These are phyloP conservation scores for Scleromitrula shiraiana DNA, from an alignment of 2,329 filamentous ascomycete genomes.

Conservation along the genomic window DNA sequence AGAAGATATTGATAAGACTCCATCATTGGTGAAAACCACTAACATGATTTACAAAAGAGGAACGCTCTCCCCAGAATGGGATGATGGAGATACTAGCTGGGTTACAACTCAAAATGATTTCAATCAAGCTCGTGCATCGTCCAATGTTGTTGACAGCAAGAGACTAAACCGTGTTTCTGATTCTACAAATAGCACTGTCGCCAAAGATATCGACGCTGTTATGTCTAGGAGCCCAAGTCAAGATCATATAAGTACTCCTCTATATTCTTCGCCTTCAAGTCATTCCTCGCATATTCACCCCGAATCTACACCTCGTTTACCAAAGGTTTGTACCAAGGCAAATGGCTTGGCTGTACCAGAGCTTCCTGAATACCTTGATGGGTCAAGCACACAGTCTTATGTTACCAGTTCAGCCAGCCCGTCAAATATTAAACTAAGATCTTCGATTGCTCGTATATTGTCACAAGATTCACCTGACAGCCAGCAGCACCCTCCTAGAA, in stretches of 20 bases:
- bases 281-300: background rate
- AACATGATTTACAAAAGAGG: background rate
- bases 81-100: conserved; percentile 5
- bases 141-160: background rate
- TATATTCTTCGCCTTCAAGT: background rate
- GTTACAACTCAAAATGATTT: conserved; percentile 6
- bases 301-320: background rate
- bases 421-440: background rate
- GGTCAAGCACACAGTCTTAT: conserved; percentile 7
- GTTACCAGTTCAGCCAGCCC: background rate
- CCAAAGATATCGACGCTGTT: background rate
- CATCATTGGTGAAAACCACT: background rate
- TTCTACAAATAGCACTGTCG: background rate
- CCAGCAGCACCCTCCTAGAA: background rate
- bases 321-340: background rate
- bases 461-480: background rate
- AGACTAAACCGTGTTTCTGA: background rate
- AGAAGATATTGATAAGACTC: conserved; percentile 2
- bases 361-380: background rate
- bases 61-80: background rate
- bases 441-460: background rate
- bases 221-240: background rate
- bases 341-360: background rate
- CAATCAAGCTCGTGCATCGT: background rate
- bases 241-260: background rate